Conservation (phyloP, 2,329 filamentous ascomycete species). For the Ascochyta pisi region DNA sequence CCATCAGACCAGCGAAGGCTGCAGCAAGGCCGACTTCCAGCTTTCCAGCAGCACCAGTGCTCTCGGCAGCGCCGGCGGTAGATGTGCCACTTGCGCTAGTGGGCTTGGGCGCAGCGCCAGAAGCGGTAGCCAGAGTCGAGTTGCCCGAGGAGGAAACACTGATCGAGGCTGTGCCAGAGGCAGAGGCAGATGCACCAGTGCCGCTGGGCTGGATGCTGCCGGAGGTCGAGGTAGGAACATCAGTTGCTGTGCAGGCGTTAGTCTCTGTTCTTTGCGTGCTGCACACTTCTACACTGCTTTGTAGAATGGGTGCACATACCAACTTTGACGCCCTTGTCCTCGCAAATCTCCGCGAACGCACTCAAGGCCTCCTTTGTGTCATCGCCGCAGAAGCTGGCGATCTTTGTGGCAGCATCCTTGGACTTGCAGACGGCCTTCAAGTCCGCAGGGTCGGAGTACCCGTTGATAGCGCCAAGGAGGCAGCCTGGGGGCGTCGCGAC, state of each 20-base stretch:
- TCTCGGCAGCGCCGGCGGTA: conserved; percentile 14
- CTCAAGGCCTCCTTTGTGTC: conserved; percentile 30
- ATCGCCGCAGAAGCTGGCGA: conserved; percentile 35
- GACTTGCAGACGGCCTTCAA: conserved; percentile 37
- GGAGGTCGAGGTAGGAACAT: conserved; percentile 26
- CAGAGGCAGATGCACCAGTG: conserved; percentile 18
- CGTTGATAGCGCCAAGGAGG: conserved; percentile 41
- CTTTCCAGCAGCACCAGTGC: conserved; percentile 32
- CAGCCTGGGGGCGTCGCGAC: conserved; percentile 37
- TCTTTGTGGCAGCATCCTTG: conserved; percentile 34
- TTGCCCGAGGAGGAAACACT: conserved; percentile 13
- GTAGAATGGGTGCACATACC: conserved; percentile 30
- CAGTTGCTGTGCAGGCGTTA: conserved; percentile 24
- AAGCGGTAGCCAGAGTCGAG: conserved; percentile 15
- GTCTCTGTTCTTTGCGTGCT: background rate
- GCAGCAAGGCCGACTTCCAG: conserved; percentile 35
- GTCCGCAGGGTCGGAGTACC: conserved; percentile 35
- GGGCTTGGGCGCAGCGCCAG: conserved; percentile 20
- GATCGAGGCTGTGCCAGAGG: conserved; percentile 21
- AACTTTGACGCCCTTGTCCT: conserved; percentile 35
- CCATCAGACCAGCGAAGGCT: conserved; percentile 34
- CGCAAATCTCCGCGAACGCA: conserved; percentile 40
- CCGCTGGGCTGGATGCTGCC: conserved; percentile 22
- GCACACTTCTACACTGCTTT: background rate
- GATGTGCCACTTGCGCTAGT: conserved; percentile 17